phyloP scores from a whole-genome alignment of 2,329 filamentous ascomycete species.

The Aspergillus terreus region DNA sequence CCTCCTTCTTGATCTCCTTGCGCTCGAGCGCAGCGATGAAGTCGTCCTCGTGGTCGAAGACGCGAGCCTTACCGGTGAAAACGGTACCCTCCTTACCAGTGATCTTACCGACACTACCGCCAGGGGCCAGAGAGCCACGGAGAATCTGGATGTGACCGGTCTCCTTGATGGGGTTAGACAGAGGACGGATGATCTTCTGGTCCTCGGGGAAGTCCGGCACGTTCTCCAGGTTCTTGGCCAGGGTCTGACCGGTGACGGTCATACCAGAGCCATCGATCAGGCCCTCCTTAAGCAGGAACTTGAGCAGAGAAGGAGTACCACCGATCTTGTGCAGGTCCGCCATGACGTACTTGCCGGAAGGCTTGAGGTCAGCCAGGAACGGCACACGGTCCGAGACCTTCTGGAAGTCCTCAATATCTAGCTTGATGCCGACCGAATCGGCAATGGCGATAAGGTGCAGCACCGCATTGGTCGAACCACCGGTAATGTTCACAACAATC shows the following conservation, averaged over 20 bases:
- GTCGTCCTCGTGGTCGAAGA: constrained; percentile 66
- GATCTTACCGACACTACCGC: constrained; percentile 70
- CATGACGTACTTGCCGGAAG: constrained; percentile 65
- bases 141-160: constrained; percentile 73
- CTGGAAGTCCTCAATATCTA: constrained; percentile 85
- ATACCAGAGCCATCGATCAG: constrained; percentile 58
- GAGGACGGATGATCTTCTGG: constrained; percentile 66
- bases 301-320: constrained; percentile 56
- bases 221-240: constrained; percentile 57
- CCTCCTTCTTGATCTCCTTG: constrained; percentile 68
- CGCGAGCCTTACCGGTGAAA: constrained; percentile 67
- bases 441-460: constrained; percentile 82
- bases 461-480: constrained; percentile 81
- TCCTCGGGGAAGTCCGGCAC: constrained; percentile 62
- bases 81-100: constrained; percentile 69
- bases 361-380: constrained; percentile 78
- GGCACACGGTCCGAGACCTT: constrained; percentile 73
- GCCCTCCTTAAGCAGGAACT: constrained; percentile 56
- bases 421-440: constrained; percentile 73
- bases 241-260: constrained; percentile 58
- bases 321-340: constrained; percentile 55
- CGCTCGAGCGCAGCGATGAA: constrained; percentile 66
- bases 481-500: constrained; percentile 76
- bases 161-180: constrained; percentile 65
- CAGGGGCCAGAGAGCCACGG: constrained; percentile 65